These are phyloP conservation scores for Tephrocybe sp. DNA, from an alignment of 768 basidiomycete species.

Conservation along the genomic window DNA sequence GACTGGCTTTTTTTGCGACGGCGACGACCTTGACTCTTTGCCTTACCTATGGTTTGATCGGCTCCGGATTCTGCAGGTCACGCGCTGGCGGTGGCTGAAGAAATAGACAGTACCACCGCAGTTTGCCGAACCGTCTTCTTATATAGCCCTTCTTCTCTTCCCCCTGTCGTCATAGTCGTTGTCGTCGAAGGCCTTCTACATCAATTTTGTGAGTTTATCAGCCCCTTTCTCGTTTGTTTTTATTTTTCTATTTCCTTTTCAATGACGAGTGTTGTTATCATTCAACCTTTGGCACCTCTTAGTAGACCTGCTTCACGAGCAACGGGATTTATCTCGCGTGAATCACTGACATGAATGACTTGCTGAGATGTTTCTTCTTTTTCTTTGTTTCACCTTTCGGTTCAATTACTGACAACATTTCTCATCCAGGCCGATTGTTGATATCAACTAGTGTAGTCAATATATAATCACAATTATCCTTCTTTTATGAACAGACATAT, in stretches of 20 bases:
- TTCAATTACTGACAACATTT: not conserved
- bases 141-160: not conserved
- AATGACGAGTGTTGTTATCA: slow-evolving; percentile 82
- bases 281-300: slow-evolving; percentile 88
- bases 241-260: slow-evolving; percentile 26
- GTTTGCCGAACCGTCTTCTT: slow-evolving; percentile 21
- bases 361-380: slow-evolving; percentile 73
- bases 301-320: slow-evolving; percentile 67
- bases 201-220: slow-evolving; percentile 9
- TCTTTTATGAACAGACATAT: too few relatives aligned
- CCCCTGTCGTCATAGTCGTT: not conserved
- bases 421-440: not conserved
- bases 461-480: too few relatives aligned
- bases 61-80: slow-evolving; percentile 5
- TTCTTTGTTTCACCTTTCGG: too few relatives aligned
- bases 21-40: slow-evolving; percentile 8
- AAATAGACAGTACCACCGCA: slow-evolving; percentile 27
- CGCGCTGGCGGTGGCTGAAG: slow-evolving; percentile 23
- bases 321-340: slow-evolving; percentile 36
- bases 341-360: slow-evolving; percentile 83
- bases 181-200: not conserved
- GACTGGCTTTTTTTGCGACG: slow-evolving; percentile 3
- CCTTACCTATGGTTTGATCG: slow-evolving; percentile 6
- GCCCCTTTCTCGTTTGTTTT: not conserved
- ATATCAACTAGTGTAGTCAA: too few relatives aligned